Percentiles rank a stretch among this genome's conserved stretches.
Evolutionary conservation across 2,329 filamentous ascomycete species (phyloP).

Genomic region (Coleophoma cylindrospora): DNA sequence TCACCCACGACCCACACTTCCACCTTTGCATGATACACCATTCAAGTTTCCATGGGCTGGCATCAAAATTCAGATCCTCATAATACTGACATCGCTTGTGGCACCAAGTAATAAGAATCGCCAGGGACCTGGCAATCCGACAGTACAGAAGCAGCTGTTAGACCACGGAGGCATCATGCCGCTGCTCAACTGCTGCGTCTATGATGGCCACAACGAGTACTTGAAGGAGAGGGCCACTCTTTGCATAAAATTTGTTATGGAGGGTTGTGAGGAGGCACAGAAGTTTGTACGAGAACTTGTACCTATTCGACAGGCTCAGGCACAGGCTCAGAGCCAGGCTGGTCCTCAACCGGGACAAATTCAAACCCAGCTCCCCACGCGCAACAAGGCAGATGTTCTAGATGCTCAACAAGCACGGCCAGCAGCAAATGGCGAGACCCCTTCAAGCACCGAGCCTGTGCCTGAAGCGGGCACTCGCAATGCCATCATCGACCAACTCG

Average conservation of each 20-base stretch:
- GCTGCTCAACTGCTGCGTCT: conserved; percentile 81
- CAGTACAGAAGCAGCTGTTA: conserved; percentile 84
- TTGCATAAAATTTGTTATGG: conserved; percentile 78
- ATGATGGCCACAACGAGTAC: conserved; percentile 91
- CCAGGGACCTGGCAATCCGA: conserved; percentile 58
- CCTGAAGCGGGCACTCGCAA: not conserved
- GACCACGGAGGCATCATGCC: conserved; percentile 81
- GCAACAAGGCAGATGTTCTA: not conserved
- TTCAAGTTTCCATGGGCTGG: conserved; percentile 64
- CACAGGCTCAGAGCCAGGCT: conserved; percentile 9
- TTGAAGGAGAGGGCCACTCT: conserved; percentile 89
- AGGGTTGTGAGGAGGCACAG: conserved; percentile 69
- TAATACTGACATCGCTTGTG: conserved; percentile 82
- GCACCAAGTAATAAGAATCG: conserved; percentile 68
- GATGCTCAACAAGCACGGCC: not conserved
- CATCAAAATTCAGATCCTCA: conserved; percentile 87
- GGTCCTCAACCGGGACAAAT: not conserved
- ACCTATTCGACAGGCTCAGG: conserved; percentile 21
- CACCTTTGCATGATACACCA: conserved; percentile 55
- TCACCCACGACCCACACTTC: conserved; percentile 35
- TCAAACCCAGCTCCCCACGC: not conserved
- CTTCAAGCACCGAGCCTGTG: not conserved
- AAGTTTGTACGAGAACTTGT: conserved; percentile 57
- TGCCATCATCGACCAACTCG: not conserved
- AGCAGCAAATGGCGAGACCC: not conserved